Conservation (phyloP, 139 green algal species). For the Ostreobium quekettii region DNA sequence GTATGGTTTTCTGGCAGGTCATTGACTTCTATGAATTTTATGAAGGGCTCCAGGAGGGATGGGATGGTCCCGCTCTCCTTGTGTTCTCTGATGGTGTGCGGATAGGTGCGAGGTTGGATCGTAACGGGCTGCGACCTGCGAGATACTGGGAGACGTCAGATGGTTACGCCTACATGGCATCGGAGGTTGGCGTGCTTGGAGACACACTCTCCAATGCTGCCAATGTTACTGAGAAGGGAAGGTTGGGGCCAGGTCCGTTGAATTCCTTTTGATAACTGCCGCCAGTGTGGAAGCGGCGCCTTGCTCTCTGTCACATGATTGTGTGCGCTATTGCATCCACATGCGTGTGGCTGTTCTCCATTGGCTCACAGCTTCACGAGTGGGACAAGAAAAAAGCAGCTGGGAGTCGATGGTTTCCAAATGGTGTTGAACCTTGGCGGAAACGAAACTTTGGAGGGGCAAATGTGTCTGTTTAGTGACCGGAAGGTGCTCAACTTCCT, state of each 20-base stretch:
- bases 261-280: background rate
- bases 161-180: conserved; percentile 94
- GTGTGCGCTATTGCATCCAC: too few species aligned
- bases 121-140: conserved; percentile 94
- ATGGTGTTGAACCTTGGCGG: too few species aligned
- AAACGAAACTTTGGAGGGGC: too few species aligned
- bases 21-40: conserved; percentile 93
- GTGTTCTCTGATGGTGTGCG: conserved; percentile 92
- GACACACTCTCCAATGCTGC: conserved; percentile 78
- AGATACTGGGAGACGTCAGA: conserved; percentile 94
- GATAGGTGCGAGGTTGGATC: conserved; percentile 86
- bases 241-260: conserved; percentile 73
- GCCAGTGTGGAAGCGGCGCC: too few species aligned
- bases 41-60: conserved; percentile 96
- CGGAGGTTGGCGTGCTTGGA: conserved; percentile 90
- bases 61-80: conserved; percentile 95
- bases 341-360: too few species aligned
- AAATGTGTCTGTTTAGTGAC: too few species aligned
- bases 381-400: too few species aligned
- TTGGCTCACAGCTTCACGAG: too few species aligned
- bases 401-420: too few species aligned
- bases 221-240: conserved; percentile 84
- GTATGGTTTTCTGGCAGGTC: conserved; percentile 29
- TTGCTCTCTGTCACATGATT: too few species aligned
- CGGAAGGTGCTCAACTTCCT: too few species aligned